phyloP scores from a whole-genome alignment of 805 yeast genomes.

The Gaillardinia entomophila region DNA sequence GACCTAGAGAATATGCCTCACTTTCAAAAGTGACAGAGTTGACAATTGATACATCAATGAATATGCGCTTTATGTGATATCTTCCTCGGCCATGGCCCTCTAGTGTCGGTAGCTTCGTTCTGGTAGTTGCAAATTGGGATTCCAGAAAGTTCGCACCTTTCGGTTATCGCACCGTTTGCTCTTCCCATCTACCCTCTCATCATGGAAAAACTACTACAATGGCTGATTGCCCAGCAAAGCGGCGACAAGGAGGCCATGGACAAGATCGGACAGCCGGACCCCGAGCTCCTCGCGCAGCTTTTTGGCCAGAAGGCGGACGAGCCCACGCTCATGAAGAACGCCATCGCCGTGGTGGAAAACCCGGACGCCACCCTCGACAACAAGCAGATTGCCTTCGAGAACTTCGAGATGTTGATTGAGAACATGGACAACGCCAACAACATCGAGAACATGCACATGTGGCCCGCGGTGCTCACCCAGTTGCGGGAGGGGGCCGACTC shows the following conservation, averaged over 20 bases:
- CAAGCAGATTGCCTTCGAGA: slow-evolving; percentile 75
- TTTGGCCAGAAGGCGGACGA: slow-evolving; percentile 83
- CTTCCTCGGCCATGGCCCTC: no score
- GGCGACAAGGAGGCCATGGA: slow-evolving; percentile 65
- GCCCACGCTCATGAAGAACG: slow-evolving; percentile 78
- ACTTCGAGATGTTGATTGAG: slow-evolving; percentile 90
- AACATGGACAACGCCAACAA: slow-evolving; percentile 93
- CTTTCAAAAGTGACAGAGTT: no score
- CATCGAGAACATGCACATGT: slow-evolving; percentile 73
- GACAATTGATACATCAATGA: no score
- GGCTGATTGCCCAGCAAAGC: slow-evolving; percentile 81
- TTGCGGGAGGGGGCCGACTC: slow-evolving; percentile 33
- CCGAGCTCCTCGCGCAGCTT: slow-evolving; percentile 70
- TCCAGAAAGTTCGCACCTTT: no score
- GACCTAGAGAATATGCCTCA: no score
- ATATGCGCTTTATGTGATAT: no score
- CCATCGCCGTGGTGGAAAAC: slow-evolving; percentile 53
- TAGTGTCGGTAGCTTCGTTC: no score
- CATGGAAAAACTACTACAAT: slow-evolving; percentile 88
- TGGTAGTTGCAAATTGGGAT: no score
- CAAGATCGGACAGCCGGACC: slow-evolving; percentile 67
- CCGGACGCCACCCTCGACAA: slow-evolving; percentile 57
- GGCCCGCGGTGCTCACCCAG: slow-evolving; percentile 64
- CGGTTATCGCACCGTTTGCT: no score
- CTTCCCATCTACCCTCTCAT: slow-evolving; percentile 1